These are phyloP conservation scores for Piedraia hortae DNA, from an alignment of 2,329 filamentous ascomycete species.

Conservation along the genomic window DNA sequence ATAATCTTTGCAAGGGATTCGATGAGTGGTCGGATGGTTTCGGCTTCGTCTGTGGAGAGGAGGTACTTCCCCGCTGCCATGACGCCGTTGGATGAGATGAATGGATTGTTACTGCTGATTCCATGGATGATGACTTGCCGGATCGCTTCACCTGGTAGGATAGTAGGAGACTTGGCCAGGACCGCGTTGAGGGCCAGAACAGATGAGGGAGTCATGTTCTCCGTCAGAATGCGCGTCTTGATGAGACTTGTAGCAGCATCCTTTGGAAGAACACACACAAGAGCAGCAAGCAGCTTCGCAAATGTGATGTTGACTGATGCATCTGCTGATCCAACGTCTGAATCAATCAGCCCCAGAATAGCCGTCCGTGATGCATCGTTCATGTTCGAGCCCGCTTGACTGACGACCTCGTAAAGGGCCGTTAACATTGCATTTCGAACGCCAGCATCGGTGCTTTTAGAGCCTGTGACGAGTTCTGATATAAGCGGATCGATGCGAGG, in stretches of 20 bases:
- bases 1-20: conserved; percentile 49
- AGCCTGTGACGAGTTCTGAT: conserved; percentile 75
- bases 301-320: conserved; percentile 64
- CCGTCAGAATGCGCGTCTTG: conserved; percentile 51
- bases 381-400: conserved; percentile 87
- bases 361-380: conserved; percentile 63
- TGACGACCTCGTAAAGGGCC: conserved; percentile 83
- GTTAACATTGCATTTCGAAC: conserved; percentile 93
- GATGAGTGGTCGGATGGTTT: conserved; percentile 53
- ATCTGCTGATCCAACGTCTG: conserved; percentile 40
- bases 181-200: conserved; percentile 73
- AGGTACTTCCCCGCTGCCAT: conserved; percentile 80
- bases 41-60: conserved; percentile 42
- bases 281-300: conserved; percentile 63
- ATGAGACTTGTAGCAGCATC: conserved; percentile 36
- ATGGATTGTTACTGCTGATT: conserved; percentile 36
- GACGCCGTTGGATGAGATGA: conserved; percentile 61
- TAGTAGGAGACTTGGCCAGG: conserved; percentile 49
- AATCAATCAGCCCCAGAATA: conserved; percentile 73
- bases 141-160: conserved; percentile 44
- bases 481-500: conserved; percentile 89
- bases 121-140: conserved; percentile 54
- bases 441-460: conserved; percentile 63
- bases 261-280: conserved; percentile 59
- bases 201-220: conserved; percentile 48